Evolutionary conservation across 108 stramenopile species (phyloP).

Genomic region (Cylindrotheca closterium): DNA sequence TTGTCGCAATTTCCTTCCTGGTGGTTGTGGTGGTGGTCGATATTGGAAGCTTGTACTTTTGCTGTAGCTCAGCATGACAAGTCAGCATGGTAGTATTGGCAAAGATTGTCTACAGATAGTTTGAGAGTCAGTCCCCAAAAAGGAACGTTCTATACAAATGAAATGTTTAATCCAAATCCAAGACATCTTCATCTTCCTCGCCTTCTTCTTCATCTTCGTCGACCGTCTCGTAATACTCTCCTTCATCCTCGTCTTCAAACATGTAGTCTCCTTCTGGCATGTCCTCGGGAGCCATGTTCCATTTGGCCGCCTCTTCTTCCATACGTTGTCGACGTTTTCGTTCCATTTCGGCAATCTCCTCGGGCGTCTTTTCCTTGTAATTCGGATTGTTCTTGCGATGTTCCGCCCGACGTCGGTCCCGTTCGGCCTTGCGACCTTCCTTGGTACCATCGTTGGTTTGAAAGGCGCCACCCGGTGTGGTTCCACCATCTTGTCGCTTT

Average conservation of each 20-base stretch:
- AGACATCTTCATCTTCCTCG: slow-evolving; percentile 68
- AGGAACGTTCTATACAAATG: no score
- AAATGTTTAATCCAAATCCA: slow-evolving; percentile 81
- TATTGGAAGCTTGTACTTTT: no score
- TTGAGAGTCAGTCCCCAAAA: no score
- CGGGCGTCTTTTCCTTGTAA: slow-evolving; percentile 73
- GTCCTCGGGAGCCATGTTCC: slow-evolving; percentile 82
- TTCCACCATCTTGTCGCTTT: slow-evolving; percentile 24
- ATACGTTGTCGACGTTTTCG: slow-evolving; percentile 69
- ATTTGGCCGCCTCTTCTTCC: slow-evolving; percentile 81
- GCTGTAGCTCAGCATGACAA: no score
- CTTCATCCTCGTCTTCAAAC: slow-evolving; percentile 27
- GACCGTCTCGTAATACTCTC: slow-evolving; percentile 29
- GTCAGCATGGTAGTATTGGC: no score
- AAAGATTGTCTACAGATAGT: no score
- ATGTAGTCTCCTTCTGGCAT: slow-evolving; percentile 36
- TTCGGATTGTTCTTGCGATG: slow-evolving; percentile 66
- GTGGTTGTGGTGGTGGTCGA: no score
- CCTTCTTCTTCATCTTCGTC: slow-evolving; percentile 22
- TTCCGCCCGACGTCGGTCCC: slow-evolving; percentile 78
- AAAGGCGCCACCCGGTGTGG: slow-evolving; percentile 25
- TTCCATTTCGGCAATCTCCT: slow-evolving; percentile 86
- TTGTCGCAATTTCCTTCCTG: no score
- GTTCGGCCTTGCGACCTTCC: slow-evolving; percentile 76
- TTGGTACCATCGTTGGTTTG: slow-evolving; percentile 67